Base-by-base conservation (phyloP, 2,329 filamentous ascomycete genomes). In the Penicillium expansum region DNA sequence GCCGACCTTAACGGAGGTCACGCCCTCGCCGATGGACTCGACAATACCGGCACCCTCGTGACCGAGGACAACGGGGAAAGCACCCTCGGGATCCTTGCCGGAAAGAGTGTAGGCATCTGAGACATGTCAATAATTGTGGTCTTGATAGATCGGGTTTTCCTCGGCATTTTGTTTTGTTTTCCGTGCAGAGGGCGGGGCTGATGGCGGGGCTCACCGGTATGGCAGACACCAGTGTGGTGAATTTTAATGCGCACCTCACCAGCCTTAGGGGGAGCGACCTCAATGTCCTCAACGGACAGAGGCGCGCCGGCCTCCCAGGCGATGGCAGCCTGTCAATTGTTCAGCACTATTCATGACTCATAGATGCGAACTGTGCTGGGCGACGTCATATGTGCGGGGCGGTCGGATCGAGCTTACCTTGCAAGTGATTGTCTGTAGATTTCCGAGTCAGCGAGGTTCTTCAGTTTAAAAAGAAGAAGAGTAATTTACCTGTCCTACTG, bases 141-240 rank as follows among this genome's bases (percentile, higher is more conserved):
- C 4, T 10, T 18, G 7, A 24, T 43, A 18, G 20, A 16, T 27
- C 18, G 16, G 29, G 3, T 14, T 41, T 30, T 29, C 32, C 20
- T 22, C 48, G 30, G 42, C 8, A 39, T 10, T 16, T 48, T 39
- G n/a, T 43, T 39, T 18, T 18, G 5, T 33, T 52, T 55, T 48
- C 45, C 22, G 5, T n/a, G 29, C 37, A 37, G 41, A 37, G 33
- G 27, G 60, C 52, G 56, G 51, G 51, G 50, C 41, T 52, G 33
- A 52, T 29, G 16, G 59, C 59, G 52, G 55, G 48, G 71, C 76
- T 67, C 79, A 94, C 91, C 91, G 74, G 93, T 99, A 81, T 99
- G 94, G 83, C 94, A 99, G 74, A 99, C 94, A 78, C 94, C 94
- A 52, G 94, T 99, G 82, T 97, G 95, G 83, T 93, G 88, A 75